Evolutionary conservation across 306 rosid genomes (phyloP).

Genomic region (Lathyrus sativus): DNA sequence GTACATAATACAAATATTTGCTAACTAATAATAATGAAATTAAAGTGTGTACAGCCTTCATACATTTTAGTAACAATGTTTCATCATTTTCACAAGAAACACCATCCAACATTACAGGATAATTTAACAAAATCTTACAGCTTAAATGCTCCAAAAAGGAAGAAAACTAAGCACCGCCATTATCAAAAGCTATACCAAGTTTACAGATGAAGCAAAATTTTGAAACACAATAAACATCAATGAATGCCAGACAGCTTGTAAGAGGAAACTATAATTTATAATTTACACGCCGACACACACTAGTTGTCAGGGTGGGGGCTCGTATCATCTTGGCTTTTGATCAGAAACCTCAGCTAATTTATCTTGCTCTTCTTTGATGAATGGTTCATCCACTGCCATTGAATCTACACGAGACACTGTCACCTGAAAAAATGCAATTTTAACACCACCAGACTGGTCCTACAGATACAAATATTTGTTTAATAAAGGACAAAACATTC

Average conservation of each 20-base stretch:
- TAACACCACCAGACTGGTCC: slow-evolving; percentile 7
- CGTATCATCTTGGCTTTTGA: slow-evolving; percentile 40
- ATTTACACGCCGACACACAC: slow-evolving; percentile 32
- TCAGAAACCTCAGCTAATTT: slow-evolving; percentile 31
- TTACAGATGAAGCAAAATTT: slow-evolving; percentile 28
- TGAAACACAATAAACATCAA: slow-evolving; percentile 23
- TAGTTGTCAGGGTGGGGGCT: neutral
- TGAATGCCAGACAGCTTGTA: slow-evolving; percentile 30
- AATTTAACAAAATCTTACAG: neutral
- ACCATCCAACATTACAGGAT: neutral
- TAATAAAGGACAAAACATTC: slow-evolving; percentile 24
- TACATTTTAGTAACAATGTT: no score
- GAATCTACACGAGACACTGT: slow-evolving; percentile 25
- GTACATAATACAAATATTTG: no score
- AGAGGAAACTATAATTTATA: slow-evolving; percentile 38
- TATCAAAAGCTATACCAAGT: slow-evolving; percentile 18
- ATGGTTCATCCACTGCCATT: slow-evolving; percentile 41
- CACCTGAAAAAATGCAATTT: slow-evolving; percentile 40
- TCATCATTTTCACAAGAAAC: no score
- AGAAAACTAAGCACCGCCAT: neutral
- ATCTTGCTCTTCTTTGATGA: slow-evolving; percentile 45
- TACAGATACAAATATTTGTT: slow-evolving; percentile 1
- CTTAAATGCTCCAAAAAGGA: neutral
- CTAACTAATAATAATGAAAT: no score
- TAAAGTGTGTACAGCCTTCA: no score